These are phyloP conservation scores for Coniochaeta hoffmannii DNA, from an alignment of 2,329 filamentous ascomycete genomes.

Conservation along the genomic window DNA sequence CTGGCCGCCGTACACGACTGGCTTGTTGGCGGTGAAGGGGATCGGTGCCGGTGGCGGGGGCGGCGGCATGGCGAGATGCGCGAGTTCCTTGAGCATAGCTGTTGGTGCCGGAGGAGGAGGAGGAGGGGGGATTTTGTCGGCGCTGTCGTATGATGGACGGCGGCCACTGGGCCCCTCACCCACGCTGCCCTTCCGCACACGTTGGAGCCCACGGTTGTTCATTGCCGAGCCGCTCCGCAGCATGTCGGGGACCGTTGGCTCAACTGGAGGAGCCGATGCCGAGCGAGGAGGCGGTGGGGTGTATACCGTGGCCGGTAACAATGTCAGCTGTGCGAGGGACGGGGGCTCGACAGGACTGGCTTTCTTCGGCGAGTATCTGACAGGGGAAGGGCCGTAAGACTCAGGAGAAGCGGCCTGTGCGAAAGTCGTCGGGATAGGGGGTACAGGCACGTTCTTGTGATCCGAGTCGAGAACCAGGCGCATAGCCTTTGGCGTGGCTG, in stretches of 20 bases:
- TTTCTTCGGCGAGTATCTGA: constrained; percentile 22
- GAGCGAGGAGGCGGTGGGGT: constrained; percentile 50
- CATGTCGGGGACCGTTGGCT: constrained; percentile 23
- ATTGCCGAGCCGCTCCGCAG: constrained; percentile 12
- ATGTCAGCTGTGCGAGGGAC: constrained; percentile 26
- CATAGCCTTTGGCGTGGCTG: constrained; percentile 88
- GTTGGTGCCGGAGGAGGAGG: constrained; percentile 48
- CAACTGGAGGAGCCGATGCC: constrained; percentile 53
- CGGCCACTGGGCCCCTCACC: constrained; percentile 17
- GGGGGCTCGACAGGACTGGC: constrained; percentile 13
- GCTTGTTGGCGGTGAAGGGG: constrained; percentile 31
- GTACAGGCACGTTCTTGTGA: constrained; percentile 44
- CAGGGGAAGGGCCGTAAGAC: constrained; percentile 19
- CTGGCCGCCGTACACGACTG: constrained; percentile 32
- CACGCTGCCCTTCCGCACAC: constrained; percentile 15
- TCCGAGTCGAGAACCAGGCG: constrained; percentile 64
- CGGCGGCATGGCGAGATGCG: constrained; percentile 53
- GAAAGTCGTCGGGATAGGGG: constrained; percentile 42
- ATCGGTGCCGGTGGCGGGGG: constrained; percentile 55
- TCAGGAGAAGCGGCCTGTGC: constrained; percentile 32
- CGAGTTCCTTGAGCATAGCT: constrained; percentile 53
- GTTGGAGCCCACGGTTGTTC: constrained; percentile 39
- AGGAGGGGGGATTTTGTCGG: constrained; percentile 37
- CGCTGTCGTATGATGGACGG: constrained; percentile 38
- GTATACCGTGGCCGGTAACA: constrained; percentile 54